Conservation (phyloP, 1,284 basidiomycete species). For the Moesziomyces sp. region DNA sequence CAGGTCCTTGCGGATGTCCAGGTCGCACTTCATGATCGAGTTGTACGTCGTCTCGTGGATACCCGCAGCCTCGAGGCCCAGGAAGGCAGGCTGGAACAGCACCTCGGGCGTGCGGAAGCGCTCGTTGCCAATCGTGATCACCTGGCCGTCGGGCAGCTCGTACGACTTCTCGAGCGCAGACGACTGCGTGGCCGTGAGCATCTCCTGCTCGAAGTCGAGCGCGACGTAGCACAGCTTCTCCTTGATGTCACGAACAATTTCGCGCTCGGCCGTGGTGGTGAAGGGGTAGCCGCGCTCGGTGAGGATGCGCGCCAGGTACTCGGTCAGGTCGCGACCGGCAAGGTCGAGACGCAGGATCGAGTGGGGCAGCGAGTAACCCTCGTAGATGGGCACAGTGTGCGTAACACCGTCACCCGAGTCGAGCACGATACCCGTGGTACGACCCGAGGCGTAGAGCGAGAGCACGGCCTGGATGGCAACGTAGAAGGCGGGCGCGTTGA, state of each 20-base stretch:
- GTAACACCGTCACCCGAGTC: slow-evolving; percentile 94
- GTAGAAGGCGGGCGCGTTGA: slow-evolving; percentile 93
- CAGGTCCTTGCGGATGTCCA: slow-evolving; percentile 78
- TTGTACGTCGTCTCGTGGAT: slow-evolving; percentile 97
- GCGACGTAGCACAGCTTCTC: slow-evolving; percentile 98
- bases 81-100: slow-evolving; percentile 93
- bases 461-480: slow-evolving; percentile 92
- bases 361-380: slow-evolving; percentile 93
- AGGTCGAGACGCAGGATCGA: slow-evolving; percentile 94
- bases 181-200: slow-evolving; percentile 90
- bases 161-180: slow-evolving; percentile 94
- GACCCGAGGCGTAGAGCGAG: slow-evolving; percentile 90
- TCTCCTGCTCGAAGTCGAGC: slow-evolving; percentile 95
- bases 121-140: slow-evolving; percentile 96
- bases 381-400: slow-evolving; percentile 93
- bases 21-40: slow-evolving; percentile 79
- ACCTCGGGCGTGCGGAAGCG: slow-evolving; percentile 97
- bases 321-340: slow-evolving; percentile 91
- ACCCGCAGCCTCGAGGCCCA: slow-evolving; percentile 91
- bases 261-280: slow-evolving; percentile 90
- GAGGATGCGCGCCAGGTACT: slow-evolving; percentile 90
- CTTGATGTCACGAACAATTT: slow-evolving; percentile 98
- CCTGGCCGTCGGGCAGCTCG: slow-evolving; percentile 94
- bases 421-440: slow-evolving; percentile 90
- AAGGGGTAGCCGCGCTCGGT: slow-evolving; percentile 94